These are phyloP conservation scores for Ogataea trehalophila DNA, from an alignment of 805 yeast species.

Conservation along the genomic window DNA sequence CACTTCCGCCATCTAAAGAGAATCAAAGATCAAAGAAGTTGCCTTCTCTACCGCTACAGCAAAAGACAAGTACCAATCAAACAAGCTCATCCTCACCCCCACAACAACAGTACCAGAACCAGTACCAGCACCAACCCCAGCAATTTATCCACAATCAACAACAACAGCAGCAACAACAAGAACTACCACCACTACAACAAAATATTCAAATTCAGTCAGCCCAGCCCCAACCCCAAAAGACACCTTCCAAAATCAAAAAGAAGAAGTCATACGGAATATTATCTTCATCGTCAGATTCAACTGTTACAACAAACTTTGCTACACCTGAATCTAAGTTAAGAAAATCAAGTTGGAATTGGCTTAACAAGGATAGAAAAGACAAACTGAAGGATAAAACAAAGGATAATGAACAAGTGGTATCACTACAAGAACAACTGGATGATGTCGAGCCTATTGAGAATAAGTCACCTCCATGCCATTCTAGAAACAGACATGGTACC, in stretches of 20 bases:
- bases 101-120: slow-evolving; percentile 7
- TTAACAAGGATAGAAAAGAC: slow-evolving; percentile 4
- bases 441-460: not conserved
- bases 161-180: slow-evolving; percentile 9
- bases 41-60: slow-evolving; percentile 1
- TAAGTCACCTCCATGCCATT: slow-evolving; percentile 20
- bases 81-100: not conserved
- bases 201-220: slow-evolving; percentile 5
- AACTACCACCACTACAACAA: slow-evolving; percentile 18
- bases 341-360: slow-evolving; percentile 14
- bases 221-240: slow-evolving; percentile 2
- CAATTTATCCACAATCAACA: slow-evolving; percentile 12
- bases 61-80: not conserved
- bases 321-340: slow-evolving; percentile 1
- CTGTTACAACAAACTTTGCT: not conserved
- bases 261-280: slow-evolving; percentile 8
- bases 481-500: slow-evolving; percentile 27
- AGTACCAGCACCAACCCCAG: slow-evolving; percentile 4
- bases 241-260: slow-evolving; percentile 3
- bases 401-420: slow-evolving; percentile 1
- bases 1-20: slow-evolving; percentile 6
- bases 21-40: slow-evolving; percentile 1
- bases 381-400: slow-evolving; percentile 1
- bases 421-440: too few species aligned
- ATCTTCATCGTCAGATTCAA: not conserved